Evolutionary conservation across 2,329 filamentous ascomycete genomes (phyloP).

Genomic region (Beauveria brongniartii): DNA sequence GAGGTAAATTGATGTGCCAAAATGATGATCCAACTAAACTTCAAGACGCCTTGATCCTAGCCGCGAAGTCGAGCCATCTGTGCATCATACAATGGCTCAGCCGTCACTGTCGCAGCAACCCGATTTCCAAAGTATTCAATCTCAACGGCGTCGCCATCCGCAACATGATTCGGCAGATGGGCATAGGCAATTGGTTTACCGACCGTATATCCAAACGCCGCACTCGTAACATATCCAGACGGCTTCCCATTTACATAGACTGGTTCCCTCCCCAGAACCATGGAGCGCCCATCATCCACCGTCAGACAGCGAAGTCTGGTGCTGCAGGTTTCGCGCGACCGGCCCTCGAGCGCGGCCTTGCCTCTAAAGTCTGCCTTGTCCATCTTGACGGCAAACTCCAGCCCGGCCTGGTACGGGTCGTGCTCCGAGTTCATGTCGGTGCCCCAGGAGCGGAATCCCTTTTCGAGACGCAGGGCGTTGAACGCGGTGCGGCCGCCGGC

Average conservation of each 20-base stretch:
- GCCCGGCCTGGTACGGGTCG: conserved; percentile 50
- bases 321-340: conserved; percentile 26
- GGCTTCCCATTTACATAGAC: conserved; percentile 40
- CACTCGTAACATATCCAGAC: conserved; percentile 51
- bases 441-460: conserved; percentile 49
- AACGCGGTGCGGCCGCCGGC: conserved; percentile 52
- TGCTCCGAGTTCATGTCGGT: conserved; percentile 54
- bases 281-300: conserved; percentile 46
- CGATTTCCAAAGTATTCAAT: conserved; percentile 53
- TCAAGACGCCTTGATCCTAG: background rate
- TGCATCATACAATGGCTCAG: conserved; percentile 36
- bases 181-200: conserved; percentile 52
- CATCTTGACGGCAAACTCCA: conserved; percentile 40
- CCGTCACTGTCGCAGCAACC: conserved; percentile 44
- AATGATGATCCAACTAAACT: too few relatives aligned
- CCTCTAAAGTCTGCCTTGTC: conserved; percentile 44
- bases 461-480: conserved; percentile 50
- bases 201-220: conserved; percentile 52
- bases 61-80: conserved; percentile 12
- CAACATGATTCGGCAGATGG: conserved; percentile 41
- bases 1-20: too few relatives aligned
- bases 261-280: conserved; percentile 55
- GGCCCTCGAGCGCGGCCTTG: conserved; percentile 36
- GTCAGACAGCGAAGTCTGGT: conserved; percentile 41
- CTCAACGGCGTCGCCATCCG: conserved; percentile 43